Conservation (phyloP, 306 rosid species). For the Macrotyloma uniflorum region DNA sequence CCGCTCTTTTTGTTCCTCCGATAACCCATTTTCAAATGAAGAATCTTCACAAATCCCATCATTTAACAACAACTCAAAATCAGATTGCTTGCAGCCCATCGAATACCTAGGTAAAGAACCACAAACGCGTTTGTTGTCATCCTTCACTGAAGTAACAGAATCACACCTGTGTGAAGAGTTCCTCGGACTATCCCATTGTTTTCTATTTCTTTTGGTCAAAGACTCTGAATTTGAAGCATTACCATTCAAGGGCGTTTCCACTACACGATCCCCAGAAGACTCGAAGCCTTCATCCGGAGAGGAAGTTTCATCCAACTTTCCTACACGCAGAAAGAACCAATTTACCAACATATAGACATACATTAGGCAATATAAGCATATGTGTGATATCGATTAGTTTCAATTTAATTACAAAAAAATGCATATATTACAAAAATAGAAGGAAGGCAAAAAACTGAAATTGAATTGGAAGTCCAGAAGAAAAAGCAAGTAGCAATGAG, state of each 20-base stretch:
- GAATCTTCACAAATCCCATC: constrained; percentile 44
- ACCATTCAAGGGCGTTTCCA: neutral
- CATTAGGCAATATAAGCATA: neutral
- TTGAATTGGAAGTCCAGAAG: neutral
- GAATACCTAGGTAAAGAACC: neutral
- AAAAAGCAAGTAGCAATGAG: neutral
- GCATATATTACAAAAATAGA: neutral
- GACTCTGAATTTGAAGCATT: constrained; percentile 21
- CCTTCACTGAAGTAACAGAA: neutral
- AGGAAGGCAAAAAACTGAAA: neutral
- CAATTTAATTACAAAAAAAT: neutral
- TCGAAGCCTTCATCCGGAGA: neutral
- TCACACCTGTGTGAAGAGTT: constrained; percentile 13
- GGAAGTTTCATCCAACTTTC: constrained; percentile 5
- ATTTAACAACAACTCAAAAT: constrained; percentile 29
- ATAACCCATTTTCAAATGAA: constrained; percentile 1
- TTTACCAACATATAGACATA: neutral
- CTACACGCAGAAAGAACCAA: constrained; percentile 14
- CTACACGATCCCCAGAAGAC: constrained; percentile 16
- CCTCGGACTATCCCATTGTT: neutral
- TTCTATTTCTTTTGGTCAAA: neutral
- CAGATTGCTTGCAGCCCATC: constrained; percentile 12
- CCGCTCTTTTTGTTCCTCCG: constrained; percentile 43
- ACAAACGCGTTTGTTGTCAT: neutral
- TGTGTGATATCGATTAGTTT: too few species aligned